Percentiles rank a stretch among this genome's conserved stretches.
Evolutionary conservation across 225 moss, liverwort and hornwort genomes (phyloP).

Genomic region (Rhytidiadelphus loreus): DNA sequence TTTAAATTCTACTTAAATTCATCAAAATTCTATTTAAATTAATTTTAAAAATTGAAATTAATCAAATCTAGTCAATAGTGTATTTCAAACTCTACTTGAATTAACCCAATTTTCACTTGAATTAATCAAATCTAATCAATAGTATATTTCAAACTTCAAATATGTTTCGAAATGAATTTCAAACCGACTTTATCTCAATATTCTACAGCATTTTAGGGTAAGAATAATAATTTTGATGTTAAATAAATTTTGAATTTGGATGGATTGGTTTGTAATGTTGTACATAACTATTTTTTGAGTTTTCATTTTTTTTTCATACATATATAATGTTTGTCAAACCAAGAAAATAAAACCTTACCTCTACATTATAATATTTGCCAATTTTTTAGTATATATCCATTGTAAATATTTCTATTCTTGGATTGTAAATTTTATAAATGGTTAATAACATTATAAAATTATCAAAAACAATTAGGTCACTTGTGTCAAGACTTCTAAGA

Average conservation of each 20-base stretch:
- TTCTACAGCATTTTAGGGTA: conserved; percentile 54
- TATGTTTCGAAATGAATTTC: conserved; percentile 69
- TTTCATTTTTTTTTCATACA: not conserved
- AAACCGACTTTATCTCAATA: conserved; percentile 65
- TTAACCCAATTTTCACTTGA: not conserved
- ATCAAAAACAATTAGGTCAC: fast-evolving
- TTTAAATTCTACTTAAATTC: not conserved
- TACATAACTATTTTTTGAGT: fast-evolving
- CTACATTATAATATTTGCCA: not conserved
- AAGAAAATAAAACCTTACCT: not conserved
- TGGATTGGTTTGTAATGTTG: not conserved
- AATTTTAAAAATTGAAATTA: not conserved
- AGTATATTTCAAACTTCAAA: not conserved
- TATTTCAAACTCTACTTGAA: not conserved
- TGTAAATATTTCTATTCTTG: not conserved
- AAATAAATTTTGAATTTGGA: not conserved
- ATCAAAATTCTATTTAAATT: no score
- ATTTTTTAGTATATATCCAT: not conserved
- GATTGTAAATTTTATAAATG: not conserved
- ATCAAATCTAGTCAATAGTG: not conserved
- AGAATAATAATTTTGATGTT: not conserved
- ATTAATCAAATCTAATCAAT: no score
- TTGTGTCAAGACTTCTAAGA: not conserved
- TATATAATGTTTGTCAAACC: not conserved
- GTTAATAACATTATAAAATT: not conserved